A percentile compares a stretch with the other conserved stretches of the same genome.
These are phyloP conservation scores for Sesbania bispinosa DNA, from an alignment of 306 rosid genomes.

Conservation along the genomic window DNA sequence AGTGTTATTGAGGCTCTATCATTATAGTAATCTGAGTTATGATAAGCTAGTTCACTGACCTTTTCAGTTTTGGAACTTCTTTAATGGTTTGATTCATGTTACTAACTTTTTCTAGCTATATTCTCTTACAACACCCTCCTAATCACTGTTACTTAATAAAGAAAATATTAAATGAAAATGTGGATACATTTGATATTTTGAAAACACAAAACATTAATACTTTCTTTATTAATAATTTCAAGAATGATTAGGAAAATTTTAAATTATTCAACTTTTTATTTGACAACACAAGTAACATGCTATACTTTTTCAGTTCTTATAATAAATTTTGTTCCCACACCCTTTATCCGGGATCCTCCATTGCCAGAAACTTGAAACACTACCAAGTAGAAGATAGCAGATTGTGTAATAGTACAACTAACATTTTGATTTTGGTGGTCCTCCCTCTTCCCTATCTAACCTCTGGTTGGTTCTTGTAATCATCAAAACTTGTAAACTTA, in stretches of 20 bases:
- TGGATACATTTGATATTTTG: background rate
- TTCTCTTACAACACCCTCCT: background rate
- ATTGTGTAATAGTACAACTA: background rate
- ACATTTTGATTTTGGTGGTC: background rate
- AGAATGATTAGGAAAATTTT: background rate
- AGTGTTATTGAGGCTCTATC: background rate
- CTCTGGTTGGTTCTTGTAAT: background rate
- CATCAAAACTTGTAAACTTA: background rate
- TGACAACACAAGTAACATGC: background rate
- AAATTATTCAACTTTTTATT: background rate
- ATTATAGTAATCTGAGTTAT: background rate
- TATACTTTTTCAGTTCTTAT: background rate
- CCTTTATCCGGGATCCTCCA: background rate
- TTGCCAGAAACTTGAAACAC: background rate
- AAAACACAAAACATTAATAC: too few relatives aligned
- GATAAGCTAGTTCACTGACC: background rate
- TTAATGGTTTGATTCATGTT: background rate
- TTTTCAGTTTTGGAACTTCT: background rate
- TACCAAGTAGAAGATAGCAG: background rate
- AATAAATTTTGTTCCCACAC: background rate
- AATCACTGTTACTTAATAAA: background rate
- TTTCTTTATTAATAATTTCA: too few relatives aligned
- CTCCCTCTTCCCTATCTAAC: background rate
- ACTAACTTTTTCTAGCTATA: background rate
- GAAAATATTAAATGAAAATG: background rate